A percentile compares a stretch with the other conserved stretches of the same genome.
Conservation (phyloP, 805 yeast species). For the Nakazawaea sp. region DNA sequence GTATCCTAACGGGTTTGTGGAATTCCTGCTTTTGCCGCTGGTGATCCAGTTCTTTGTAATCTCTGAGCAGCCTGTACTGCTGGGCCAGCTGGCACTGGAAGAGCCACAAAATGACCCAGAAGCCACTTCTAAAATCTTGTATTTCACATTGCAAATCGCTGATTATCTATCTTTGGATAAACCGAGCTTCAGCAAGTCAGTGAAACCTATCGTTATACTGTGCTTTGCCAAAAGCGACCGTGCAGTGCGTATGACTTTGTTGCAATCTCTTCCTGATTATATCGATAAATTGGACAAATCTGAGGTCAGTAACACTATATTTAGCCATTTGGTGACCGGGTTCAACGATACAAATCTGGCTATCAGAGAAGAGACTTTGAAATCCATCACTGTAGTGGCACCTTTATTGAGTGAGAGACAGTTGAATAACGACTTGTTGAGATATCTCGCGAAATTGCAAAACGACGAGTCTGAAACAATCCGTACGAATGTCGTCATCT, state of each 20-base stretch:
- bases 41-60: slow-evolving; percentile 38
- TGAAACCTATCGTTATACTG: slow-evolving; percentile 59
- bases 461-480: slow-evolving; percentile 71
- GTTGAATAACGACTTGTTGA: slow-evolving; percentile 76
- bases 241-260: slow-evolving; percentile 64
- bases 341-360: slow-evolving; percentile 77
- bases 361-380: slow-evolving; percentile 76
- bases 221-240: slow-evolving; percentile 68
- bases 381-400: slow-evolving; percentile 49
- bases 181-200: slow-evolving; percentile 29
- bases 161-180: slow-evolving; percentile 18
- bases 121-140: slow-evolving; percentile 16
- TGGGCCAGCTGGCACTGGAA: slow-evolving; percentile 5
- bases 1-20: slow-evolving; percentile 47
- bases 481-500: slow-evolving; percentile 67
- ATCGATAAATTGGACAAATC: slow-evolving; percentile 42
- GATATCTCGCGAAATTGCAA: slow-evolving; percentile 77
- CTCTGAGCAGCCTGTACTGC: slow-evolving; percentile 6
- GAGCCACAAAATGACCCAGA: not conserved
- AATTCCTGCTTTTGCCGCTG: slow-evolving; percentile 65
- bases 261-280: slow-evolving; percentile 54
- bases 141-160: slow-evolving; percentile 12
- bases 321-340: slow-evolving; percentile 67
- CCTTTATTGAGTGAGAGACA: slow-evolving; percentile 70
- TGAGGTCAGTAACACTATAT: slow-evolving; percentile 65